Base-by-base conservation (phyloP, 495 filamentous ascomycete genomes). In the Penicillium arizonense region DNA sequence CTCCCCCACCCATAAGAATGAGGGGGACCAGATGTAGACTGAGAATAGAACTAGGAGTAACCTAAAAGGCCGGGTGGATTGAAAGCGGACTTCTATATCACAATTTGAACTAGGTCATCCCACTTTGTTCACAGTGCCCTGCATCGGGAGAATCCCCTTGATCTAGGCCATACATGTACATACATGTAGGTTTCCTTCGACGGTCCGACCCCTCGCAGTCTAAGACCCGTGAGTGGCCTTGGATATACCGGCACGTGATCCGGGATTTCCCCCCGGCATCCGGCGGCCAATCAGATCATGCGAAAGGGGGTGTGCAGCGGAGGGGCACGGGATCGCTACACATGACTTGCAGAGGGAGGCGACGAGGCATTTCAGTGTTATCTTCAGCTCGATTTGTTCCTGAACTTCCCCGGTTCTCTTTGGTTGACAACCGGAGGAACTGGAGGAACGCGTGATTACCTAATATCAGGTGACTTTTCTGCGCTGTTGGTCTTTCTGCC, bases 291-390 rank as follows among this genome's bases (percentile, higher is more conserved):
- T 77, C 62, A 73, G 44, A 30, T 10, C 5, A 0, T 38, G 2
- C 6, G n/a, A 24, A 34, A 33, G 0, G 9, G 6, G 12, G 30
- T 35, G 26, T 3, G 39, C 39, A 42, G 48, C 38, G 21, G 65
- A 64, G 67, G 68, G 71, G 69, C 74, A 75, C 72, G 73, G 72
- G 73, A 73, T 65, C 54, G 39, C 47, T 58, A 63, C 73, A 74
- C 71, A 69, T 77, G 73, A 75, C 63, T 64, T 58, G 6, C 36
- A 34, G 28, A 50, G 33, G 37, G 37, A 50, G 37, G 32, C 44
- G 44, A 18, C 24, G 35, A 30, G 16, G 38, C 39, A 35, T 35
- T 33, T 50, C 12, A 50, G 10, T 46, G 48, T 50, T 50, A 50
- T 50, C 48, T 50, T 35, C 48, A 50, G 38, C 28, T 50, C 36